Percentiles rank a stretch among this genome's conserved stretches.
Conservation (phyloP, 2,329 filamentous ascomycete species). For the Cercospora sojina region DNA sequence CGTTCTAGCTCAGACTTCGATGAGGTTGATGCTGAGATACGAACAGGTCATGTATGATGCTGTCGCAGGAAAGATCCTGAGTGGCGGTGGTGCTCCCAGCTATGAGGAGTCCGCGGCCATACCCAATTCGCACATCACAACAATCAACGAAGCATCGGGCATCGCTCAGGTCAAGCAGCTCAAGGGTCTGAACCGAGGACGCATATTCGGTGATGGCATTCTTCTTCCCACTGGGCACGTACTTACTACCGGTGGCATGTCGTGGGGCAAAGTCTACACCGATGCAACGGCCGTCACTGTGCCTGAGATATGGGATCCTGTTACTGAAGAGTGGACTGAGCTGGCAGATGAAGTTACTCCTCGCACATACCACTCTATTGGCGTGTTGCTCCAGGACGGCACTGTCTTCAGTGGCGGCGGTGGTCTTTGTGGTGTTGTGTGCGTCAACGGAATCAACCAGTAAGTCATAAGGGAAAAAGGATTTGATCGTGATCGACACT, state of each 20-base stretch:
- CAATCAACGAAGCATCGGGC: constrained; percentile 38
- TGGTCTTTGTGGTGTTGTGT: constrained; percentile 49
- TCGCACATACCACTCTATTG: constrained; percentile 53
- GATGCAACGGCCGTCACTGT: constrained; percentile 25
- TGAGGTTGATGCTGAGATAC: not conserved
- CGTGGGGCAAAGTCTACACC: constrained; percentile 22
- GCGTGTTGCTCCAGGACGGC: constrained; percentile 52
- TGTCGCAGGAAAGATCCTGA: constrained; percentile 54
- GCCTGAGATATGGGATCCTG: constrained; percentile 29
- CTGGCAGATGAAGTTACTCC: constrained; percentile 38
- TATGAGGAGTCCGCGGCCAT: constrained; percentile 49
- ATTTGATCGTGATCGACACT: not conserved
- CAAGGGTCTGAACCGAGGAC: constrained; percentile 33
- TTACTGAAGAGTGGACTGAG: constrained; percentile 21
- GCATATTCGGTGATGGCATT: constrained; percentile 34
- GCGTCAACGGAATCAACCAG: constrained; percentile 5
- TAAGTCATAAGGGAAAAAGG: not conserved
- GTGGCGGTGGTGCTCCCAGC: constrained; percentile 50
- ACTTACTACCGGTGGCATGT: constrained; percentile 38
- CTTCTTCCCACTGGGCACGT: constrained; percentile 40
- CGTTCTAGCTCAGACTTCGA: not conserved
- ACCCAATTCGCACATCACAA: constrained; percentile 52
- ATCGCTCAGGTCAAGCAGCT: constrained; percentile 28
- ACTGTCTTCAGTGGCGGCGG: constrained; percentile 54
- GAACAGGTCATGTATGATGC: constrained; percentile 59